Evolutionary conservation across 768 basidiomycete species (phyloP).

Genomic region (Hortiboletus campestris): DNA sequence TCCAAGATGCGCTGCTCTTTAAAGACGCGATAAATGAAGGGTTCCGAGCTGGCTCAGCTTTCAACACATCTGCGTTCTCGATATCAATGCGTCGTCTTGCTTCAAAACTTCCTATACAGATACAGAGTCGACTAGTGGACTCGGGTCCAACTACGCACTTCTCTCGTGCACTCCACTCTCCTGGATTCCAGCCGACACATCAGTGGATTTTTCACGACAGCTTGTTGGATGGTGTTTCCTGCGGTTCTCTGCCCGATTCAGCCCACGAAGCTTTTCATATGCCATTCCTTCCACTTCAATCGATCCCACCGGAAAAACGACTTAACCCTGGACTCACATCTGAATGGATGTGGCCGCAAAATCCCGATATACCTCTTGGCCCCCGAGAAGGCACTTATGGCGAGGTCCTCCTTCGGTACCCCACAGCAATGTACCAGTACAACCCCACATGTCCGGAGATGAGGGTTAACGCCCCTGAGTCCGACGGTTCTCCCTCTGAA

Average conservation of each 20-base stretch:
- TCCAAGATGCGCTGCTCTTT: slow-evolving; percentile 12
- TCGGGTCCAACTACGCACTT: slow-evolving; percentile 13
- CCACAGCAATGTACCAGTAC: slow-evolving; percentile 4
- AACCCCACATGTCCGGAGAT: slow-evolving; percentile 5
- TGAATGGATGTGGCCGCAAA: slow-evolving; percentile 22
- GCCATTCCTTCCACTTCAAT: slow-evolving; percentile 26
- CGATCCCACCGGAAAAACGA: slow-evolving; percentile 16
- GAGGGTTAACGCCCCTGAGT: slow-evolving; percentile 1
- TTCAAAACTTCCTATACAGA: slow-evolving; percentile 28
- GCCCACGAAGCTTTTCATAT: slow-evolving; percentile 31
- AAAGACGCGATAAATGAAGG: slow-evolving; percentile 14
- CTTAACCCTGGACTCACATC: background rate
- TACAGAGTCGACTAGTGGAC: slow-evolving; percentile 19
- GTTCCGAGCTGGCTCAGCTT: slow-evolving; percentile 9
- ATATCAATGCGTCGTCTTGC: slow-evolving; percentile 33
- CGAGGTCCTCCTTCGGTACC: slow-evolving; percentile 11
- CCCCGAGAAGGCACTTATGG: slow-evolving; percentile 3
- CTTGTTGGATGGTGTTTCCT: slow-evolving; percentile 4
- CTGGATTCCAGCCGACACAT: slow-evolving; percentile 16
- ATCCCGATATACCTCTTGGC: slow-evolving; percentile 5
- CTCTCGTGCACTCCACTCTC: slow-evolving; percentile 10
- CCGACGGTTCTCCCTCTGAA: slow-evolving; percentile 7
- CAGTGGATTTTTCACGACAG: slow-evolving; percentile 15
- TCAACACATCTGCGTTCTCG: slow-evolving; percentile 20
- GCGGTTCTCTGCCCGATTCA: slow-evolving; percentile 20